Percentiles rank a stretch among this genome's conserved stretches.
phyloP scores from a whole-genome alignment of 768 basidiomycete genomes.

The Scleroderma bovista region DNA sequence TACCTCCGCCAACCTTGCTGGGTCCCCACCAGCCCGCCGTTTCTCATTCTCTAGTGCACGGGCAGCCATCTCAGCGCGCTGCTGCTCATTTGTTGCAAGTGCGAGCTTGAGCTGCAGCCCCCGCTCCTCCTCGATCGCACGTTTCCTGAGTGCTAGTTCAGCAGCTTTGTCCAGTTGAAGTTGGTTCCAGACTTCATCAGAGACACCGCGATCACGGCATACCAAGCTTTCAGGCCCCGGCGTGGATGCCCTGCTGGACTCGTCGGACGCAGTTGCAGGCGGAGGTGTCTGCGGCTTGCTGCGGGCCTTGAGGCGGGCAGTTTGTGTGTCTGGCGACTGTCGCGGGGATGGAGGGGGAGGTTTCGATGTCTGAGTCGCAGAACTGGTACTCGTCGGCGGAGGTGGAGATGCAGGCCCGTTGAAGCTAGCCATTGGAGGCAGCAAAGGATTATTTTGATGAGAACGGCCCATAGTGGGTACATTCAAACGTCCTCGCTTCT shows the following conservation, averaged over 20 bases:
- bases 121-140: slow-evolving; percentile 13
- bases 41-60: slow-evolving; percentile 13
- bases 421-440: slow-evolving; percentile 12
- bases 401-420: slow-evolving; percentile 21
- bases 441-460: background rate
- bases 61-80: slow-evolving; percentile 5
- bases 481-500: slow-evolving; percentile 20
- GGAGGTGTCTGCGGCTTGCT: slow-evolving; percentile 16
- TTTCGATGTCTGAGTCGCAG: slow-evolving; percentile 14
- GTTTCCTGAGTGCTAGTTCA: slow-evolving; percentile 14
- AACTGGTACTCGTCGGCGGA: slow-evolving; percentile 12
- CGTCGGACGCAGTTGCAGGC: background rate
- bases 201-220: slow-evolving; percentile 44
- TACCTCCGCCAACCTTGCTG: slow-evolving; percentile 15
- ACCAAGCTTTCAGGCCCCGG: background rate
- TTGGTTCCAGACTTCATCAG: slow-evolving; percentile 46
- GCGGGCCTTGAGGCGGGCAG: slow-evolving; percentile 41
- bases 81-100: slow-evolving; percentile 11
- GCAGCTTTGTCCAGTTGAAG: slow-evolving; percentile 36
- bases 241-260: background rate
- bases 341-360: slow-evolving; percentile 19
- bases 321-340: slow-evolving; percentile 20
- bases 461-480: slow-evolving; percentile 13
- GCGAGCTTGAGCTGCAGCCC: slow-evolving; percentile 14
- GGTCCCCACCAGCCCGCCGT: slow-evolving; percentile 14